Evolutionary conservation across 1,284 basidiomycete species (phyloP).

Genomic region (Sporisorium reilianum): DNA sequence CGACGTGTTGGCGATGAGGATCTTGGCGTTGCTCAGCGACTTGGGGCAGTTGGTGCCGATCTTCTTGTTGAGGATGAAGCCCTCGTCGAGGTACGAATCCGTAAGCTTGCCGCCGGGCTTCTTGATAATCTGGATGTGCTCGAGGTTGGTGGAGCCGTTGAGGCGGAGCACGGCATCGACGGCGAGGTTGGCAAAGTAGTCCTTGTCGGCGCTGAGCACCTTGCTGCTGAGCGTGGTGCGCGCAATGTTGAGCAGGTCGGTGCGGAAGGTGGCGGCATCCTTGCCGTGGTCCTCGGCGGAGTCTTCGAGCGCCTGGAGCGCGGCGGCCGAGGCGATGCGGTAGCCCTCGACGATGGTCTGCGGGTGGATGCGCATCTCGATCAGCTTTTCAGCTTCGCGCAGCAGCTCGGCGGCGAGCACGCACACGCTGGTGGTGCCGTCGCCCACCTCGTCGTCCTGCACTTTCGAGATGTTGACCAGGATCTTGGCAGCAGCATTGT

Average conservation of each 20-base stretch:
- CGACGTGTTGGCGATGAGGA: constrained; percentile 96
- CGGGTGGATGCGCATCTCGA: constrained; percentile 89
- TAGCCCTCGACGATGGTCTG: constrained; percentile 99
- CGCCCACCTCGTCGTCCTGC: constrained; percentile 98
- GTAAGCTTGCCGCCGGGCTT: constrained; percentile 98
- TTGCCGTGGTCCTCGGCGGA: constrained; percentile 83
- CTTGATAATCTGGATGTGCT: constrained; percentile 99
- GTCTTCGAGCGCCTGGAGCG: constrained; percentile 84
- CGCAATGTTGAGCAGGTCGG: constrained; percentile 95
- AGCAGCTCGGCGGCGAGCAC: constrained; percentile 92
- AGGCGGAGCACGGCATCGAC: constrained; percentile 95
- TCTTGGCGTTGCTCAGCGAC: constrained; percentile 92
- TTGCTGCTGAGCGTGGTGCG: constrained; percentile 95
- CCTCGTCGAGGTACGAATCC: constrained; percentile 98
- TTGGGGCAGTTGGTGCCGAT: constrained; percentile 96
- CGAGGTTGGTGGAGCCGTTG: constrained; percentile 94
- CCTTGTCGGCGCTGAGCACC: constrained; percentile 95
- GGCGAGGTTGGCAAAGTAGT: constrained; percentile 97
- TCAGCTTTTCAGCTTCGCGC: constrained; percentile 94
- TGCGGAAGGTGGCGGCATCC: constrained; percentile 81
- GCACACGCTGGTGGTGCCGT: constrained; percentile 94
- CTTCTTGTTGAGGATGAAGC: constrained; percentile 97
- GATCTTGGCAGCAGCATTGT: constrained; percentile 99
- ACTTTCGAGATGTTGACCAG: constrained; percentile 99
- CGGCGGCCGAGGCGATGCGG: constrained; percentile 88